Evolutionary conservation across 768 basidiomycete species (phyloP), one percentile per base, ranked within the genome.

Genomic region (Phanerochaete carnosa): DNA sequence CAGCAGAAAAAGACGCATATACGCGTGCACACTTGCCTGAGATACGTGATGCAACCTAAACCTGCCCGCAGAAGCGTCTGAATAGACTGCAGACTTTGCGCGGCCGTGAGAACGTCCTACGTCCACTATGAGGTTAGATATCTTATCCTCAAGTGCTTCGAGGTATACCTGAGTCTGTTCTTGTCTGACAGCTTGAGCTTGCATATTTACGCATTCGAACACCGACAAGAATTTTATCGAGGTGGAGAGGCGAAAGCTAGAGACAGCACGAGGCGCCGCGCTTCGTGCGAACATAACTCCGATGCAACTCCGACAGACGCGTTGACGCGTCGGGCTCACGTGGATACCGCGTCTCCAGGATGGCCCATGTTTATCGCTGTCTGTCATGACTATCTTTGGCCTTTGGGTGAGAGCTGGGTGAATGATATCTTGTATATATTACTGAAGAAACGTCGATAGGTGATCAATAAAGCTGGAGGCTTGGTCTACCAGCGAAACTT

Each of bases 381-480:
- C 58, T 19, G 29, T 45, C 61, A 94, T 94, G 92, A 81, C 88
- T 60, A 84, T 93, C 71, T 91, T 83, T 69, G 84, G 88, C 68
- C 84, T 94, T 55, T 94, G 92, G 92, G 92, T 90, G 55, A 79
- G 70, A n/a, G 30, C 30, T 26, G 39, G 39, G 6, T 6, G 33
- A 6, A 43, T 4, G 39, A 26, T 26, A 3, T 49, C 6, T 50
- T 39, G 58, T 39, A 46, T 39, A 46, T 55, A 46, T 28, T 15
- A 55, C 56, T 3, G 19, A 35, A 22, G 23, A 6, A 19, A 32
- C 16, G 8, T 37, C 13, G 47, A 47, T 72, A 94, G 92, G 86
- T 98, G 59, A 96, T 98, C 69, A 98, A 98, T 75, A 98, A 98
- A 79, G 97, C 97, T 15, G 97, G 97, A 28, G 97, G 97, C 7